phyloP scores from a whole-genome alignment of 176 grass and related monocot genomes.

The Triticum timopheevii region DNA sequence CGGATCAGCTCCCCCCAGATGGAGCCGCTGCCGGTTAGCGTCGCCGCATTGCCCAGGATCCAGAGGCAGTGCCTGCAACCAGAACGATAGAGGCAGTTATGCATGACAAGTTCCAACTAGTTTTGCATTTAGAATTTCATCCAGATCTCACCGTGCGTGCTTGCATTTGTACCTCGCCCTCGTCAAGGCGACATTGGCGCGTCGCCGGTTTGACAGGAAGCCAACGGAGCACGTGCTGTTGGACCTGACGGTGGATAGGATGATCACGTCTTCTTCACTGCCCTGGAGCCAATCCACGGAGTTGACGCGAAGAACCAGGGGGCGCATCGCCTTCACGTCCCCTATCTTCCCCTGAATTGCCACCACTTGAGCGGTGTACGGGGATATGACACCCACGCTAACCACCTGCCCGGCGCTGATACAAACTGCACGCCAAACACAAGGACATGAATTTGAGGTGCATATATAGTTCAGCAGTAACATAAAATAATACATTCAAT shows the following conservation, averaged over 20 bases:
- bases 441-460: not conserved
- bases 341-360: constrained; percentile 39
- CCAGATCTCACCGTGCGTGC: not conserved
- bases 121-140: not conserved
- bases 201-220: constrained; percentile 52
- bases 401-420: not conserved
- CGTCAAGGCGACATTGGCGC: constrained; percentile 60
- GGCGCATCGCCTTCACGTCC: constrained; percentile 13
- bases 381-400: constrained; percentile 65
- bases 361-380: constrained; percentile 55
- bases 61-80: constrained; percentile 64
- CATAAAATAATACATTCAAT: not conserved
- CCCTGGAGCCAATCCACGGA: constrained; percentile 79
- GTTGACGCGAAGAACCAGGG: constrained; percentile 33
- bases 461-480: not conserved
- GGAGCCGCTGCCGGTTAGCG: constrained; percentile 39
- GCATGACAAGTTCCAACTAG: not conserved
- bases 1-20: constrained; percentile 57
- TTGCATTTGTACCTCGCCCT: constrained; percentile 49
- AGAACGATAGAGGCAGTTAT: not conserved
- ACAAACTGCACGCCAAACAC: constrained; percentile 29
- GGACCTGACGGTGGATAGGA: constrained; percentile 71
- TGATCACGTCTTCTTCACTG: constrained; percentile 71
- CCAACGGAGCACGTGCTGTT: constrained; percentile 42
- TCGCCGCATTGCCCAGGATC: constrained; percentile 56